Evolutionary conservation across 2,329 filamentous ascomycete species (phyloP).

Genomic region (Penicillium italicum): DNA sequence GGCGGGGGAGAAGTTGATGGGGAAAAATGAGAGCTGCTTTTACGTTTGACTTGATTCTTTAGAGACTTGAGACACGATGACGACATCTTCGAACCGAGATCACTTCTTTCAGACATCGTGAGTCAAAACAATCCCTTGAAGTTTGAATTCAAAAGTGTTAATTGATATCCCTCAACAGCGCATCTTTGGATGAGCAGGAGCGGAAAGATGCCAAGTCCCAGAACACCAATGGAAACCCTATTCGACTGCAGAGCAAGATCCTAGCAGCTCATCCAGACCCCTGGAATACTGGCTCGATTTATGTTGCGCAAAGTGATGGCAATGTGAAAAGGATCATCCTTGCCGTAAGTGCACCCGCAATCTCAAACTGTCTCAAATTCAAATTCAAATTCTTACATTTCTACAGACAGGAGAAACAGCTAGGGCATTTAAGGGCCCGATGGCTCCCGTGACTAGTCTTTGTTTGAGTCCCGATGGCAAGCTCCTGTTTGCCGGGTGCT

Average conservation of each 20-base stretch:
- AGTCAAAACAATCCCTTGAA: constrained; percentile 31
- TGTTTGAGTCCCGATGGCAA: constrained; percentile 60
- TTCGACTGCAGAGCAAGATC: constrained; percentile 80
- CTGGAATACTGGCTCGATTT: constrained; percentile 58
- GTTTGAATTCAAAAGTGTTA: constrained; percentile 8
- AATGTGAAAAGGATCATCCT: constrained; percentile 69
- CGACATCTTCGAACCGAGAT: constrained; percentile 67
- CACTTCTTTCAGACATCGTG: constrained; percentile 94
- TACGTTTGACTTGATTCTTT: not conserved
- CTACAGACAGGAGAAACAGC: constrained; percentile 45
- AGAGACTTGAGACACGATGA: constrained; percentile 44
- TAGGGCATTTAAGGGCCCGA: constrained; percentile 65
- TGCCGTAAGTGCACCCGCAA: constrained; percentile 59
- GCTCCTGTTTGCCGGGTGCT: constrained; percentile 76
- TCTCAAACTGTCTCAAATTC: not conserved
- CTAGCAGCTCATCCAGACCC: constrained; percentile 70
- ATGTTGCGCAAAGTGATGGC: constrained; percentile 84
- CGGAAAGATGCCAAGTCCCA: constrained; percentile 69
- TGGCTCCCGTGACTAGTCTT: constrained; percentile 74
- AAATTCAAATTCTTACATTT: constrained; percentile 7
- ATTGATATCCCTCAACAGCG: constrained; percentile 32
- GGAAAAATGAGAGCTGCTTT: constrained; percentile 10
- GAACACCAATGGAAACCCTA: constrained; percentile 79
- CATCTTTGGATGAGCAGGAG: constrained; percentile 49
- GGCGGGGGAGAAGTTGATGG: constrained; percentile 10